Percentiles rank a stretch among this genome's conserved stretches.
phyloP scores from a whole-genome alignment of 225 moss, liverwort and hornwort species.

The Marchantia polymorpha region DNA sequence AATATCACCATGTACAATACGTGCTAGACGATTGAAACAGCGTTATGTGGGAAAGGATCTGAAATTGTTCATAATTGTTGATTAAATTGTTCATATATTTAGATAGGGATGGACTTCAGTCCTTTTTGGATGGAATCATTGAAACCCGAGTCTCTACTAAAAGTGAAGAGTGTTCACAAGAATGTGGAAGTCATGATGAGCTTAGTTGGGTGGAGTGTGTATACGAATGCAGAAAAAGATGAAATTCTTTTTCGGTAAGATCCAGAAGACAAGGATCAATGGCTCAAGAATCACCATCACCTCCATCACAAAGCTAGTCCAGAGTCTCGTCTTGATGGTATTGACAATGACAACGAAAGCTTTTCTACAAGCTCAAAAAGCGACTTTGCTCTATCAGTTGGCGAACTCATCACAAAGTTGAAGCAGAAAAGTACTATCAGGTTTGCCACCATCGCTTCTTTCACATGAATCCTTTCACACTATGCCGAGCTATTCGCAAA shows the following conservation, averaged over 20 bases:
- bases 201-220: conserved; percentile 25
- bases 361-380: conserved; percentile 11
- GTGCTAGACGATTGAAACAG: too few relatives aligned
- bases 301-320: conserved; percentile 34
- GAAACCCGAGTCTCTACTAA: conserved; percentile 5
- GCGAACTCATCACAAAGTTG: background rate
- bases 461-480: background rate
- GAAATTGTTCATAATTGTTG: too few relatives aligned
- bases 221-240: conserved; percentile 9
- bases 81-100: background rate
- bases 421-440: background rate
- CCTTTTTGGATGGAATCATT: conserved; percentile 18
- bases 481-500: background rate
- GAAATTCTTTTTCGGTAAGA: conserved; percentile 33
- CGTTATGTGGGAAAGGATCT: too few relatives aligned
- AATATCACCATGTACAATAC: too few relatives aligned
- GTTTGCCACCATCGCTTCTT: background rate
- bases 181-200: conserved; percentile 19
- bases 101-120: conserved; percentile 4
- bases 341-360: conserved; percentile 42
- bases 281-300: conserved; percentile 35
- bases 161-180: conserved; percentile 2
- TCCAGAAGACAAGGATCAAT: conserved; percentile 15
- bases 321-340: conserved; percentile 34
- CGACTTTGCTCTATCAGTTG: conserved; percentile 23